Conservation (phyloP, 306 rosid species). For the Aeschynomene evenia region DNA sequence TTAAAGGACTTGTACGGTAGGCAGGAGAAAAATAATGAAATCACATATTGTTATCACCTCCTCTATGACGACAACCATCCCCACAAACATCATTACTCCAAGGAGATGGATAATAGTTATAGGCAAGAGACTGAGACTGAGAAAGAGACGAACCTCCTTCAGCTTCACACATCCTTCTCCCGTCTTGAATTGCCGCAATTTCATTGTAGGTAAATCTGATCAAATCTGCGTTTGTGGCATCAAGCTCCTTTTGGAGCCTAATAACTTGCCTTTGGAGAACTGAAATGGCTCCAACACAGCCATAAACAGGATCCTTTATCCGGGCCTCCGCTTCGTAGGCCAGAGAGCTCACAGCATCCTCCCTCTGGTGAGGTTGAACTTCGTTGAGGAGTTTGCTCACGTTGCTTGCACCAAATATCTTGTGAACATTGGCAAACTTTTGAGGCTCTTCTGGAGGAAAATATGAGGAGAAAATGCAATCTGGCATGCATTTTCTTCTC, state of each 20-base stretch:
- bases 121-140: conserved; percentile 42
- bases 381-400: conserved; percentile 83
- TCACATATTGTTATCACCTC: conserved; percentile 44
- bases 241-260: conserved; percentile 84
- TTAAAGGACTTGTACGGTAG: not conserved
- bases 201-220: conserved; percentile 58
- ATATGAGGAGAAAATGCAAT: conserved; percentile 41
- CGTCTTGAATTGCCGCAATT: conserved; percentile 29
- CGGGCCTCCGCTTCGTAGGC: conserved; percentile 94
- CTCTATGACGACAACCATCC: conserved; percentile 37
- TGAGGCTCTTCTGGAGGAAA: conserved; percentile 44
- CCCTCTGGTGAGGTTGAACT: conserved; percentile 77
- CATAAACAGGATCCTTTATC: conserved; percentile 81
- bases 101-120: conserved; percentile 45
- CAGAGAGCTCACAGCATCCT: conserved; percentile 87
- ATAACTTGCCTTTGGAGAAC: conserved; percentile 84
- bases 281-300: conserved; percentile 86
- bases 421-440: conserved; percentile 53
- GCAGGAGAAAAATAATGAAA: not conserved
- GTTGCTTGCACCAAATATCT: conserved; percentile 91
- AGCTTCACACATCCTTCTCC: conserved; percentile 37
- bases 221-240: conserved; percentile 77
- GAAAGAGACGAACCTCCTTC: conserved; percentile 37
- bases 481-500: conserved; percentile 45
- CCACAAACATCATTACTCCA: conserved; percentile 47